Conservation (phyloP, 768 basidiomycete species). For the Podaxis mareebaensis region DNA sequence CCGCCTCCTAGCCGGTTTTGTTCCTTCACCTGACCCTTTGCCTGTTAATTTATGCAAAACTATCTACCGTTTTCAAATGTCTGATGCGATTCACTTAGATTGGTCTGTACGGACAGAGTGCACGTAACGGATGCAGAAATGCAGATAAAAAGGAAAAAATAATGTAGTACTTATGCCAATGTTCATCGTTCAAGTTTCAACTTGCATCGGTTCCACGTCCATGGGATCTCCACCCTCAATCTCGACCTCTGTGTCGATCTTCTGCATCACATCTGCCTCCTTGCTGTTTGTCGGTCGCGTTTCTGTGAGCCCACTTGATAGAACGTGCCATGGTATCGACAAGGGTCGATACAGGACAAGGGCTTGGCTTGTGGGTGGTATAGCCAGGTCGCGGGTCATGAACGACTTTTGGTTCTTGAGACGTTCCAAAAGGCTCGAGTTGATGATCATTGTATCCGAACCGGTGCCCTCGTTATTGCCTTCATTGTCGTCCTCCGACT, state of each 20-base stretch:
- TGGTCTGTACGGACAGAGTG: neutral
- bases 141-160: neutral
- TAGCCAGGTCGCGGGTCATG: conserved; percentile 20
- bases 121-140: neutral
- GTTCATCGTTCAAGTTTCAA: conserved; percentile 7
- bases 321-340: conserved; percentile 16
- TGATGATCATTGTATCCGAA: conserved; percentile 30
- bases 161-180: neutral
- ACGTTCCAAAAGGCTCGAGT: conserved; percentile 45
- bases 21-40: conserved; percentile 21
- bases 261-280: neutral
- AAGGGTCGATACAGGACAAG: conserved; percentile 57
- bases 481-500: conserved; percentile 42
- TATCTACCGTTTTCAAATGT: conserved; percentile 23
- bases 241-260: too few relatives aligned
- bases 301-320: neutral
- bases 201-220: conserved; percentile 46
- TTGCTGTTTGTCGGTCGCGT: neutral
- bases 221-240: conserved; percentile 42
- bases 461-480: conserved; percentile 20
- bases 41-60: conserved; percentile 19
- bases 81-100: conserved; percentile 17
- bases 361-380: conserved; percentile 39
- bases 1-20: neutral
- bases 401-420: conserved; percentile 35